These are phyloP conservation scores for Fusarium brachygibbosum DNA, from an alignment of 2,329 filamentous ascomycete species.

Conservation along the genomic window DNA sequence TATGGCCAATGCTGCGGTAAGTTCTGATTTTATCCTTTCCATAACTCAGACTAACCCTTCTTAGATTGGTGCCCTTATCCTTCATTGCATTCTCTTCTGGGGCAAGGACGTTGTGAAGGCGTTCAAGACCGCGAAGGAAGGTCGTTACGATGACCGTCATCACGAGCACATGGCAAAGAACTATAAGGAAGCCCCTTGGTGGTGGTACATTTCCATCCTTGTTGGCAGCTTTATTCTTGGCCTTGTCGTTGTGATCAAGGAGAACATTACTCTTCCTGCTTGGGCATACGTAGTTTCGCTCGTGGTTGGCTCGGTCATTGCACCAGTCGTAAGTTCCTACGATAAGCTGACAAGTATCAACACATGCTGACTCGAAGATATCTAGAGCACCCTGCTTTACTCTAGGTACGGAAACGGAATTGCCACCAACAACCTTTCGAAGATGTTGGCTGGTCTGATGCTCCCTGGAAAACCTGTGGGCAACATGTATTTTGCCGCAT, in stretches of 20 bases:
- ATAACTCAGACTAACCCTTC: background rate
- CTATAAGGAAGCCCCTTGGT: slow-evolving; percentile 65
- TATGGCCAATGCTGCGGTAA: slow-evolving; percentile 69
- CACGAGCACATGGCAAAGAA: slow-evolving; percentile 65
- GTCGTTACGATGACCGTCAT: slow-evolving; percentile 63
- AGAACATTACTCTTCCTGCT: slow-evolving; percentile 60
- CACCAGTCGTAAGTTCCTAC: slow-evolving; percentile 59
- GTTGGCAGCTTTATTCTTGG: slow-evolving; percentile 61
- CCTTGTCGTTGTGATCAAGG: slow-evolving; percentile 60
- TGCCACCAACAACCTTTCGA: slow-evolving; percentile 70
- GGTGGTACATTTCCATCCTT: slow-evolving; percentile 62
- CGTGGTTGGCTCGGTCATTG: slow-evolving; percentile 60
- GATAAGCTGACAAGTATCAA: rapidly evolving
- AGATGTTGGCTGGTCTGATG: slow-evolving; percentile 67
- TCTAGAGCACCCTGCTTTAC: slow-evolving; percentile 64
- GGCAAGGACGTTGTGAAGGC: slow-evolving; percentile 64
- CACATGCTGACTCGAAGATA: slow-evolving; percentile 4
- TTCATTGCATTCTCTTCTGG: slow-evolving; percentile 68
- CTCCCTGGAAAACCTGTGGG: slow-evolving; percentile 65
- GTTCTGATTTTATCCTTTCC: slow-evolving; percentile 35
- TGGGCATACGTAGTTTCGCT: slow-evolving; percentile 64
- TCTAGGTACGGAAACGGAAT: slow-evolving; percentile 69
- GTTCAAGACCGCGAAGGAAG: slow-evolving; percentile 61
- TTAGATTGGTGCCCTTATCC: slow-evolving; percentile 67
- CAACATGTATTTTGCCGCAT: slow-evolving; percentile 71